Evolutionary conservation across 768 basidiomycete genomes (phyloP).

Genomic region (Agrocybe praecox): DNA sequence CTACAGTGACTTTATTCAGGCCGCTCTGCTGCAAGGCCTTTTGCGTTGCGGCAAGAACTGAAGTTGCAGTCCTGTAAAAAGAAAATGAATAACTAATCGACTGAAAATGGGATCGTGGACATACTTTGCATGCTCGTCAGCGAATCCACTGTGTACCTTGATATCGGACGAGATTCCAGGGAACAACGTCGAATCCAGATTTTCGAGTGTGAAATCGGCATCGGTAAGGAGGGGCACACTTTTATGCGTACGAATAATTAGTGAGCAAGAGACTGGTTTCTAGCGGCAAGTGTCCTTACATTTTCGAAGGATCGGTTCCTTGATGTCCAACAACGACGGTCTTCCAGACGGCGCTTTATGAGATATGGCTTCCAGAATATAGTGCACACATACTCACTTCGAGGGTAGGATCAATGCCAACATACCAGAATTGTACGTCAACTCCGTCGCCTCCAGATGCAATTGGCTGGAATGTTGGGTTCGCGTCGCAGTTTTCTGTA

Average conservation of each 20-base stretch:
- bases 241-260: background rate
- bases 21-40: slow-evolving; percentile 33
- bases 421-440: slow-evolving; percentile 47
- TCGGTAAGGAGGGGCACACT: slow-evolving; percentile 44
- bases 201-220: slow-evolving; percentile 30
- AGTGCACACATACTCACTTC: slow-evolving; percentile 20
- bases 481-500: slow-evolving; percentile 47
- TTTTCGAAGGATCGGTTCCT: slow-evolving; percentile 32
- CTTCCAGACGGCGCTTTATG: slow-evolving; percentile 7
- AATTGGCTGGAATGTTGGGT: slow-evolving; percentile 46
- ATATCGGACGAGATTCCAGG: slow-evolving; percentile 42
- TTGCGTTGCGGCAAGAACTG: slow-evolving; percentile 41
- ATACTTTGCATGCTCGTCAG: slow-evolving; percentile 41
- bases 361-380: background rate
- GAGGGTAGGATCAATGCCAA: slow-evolving; percentile 40
- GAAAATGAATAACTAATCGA: background rate
- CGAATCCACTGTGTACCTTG: slow-evolving; percentile 47
- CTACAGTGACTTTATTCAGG: slow-evolving; percentile 37
- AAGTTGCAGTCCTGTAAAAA: slow-evolving; percentile 36
- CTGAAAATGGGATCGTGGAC: slow-evolving; percentile 3
- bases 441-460: slow-evolving; percentile 53
- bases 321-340: slow-evolving; percentile 40
- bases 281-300: slow-evolving; percentile 23
- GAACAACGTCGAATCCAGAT: slow-evolving; percentile 40
- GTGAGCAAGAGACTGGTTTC: background rate